These are phyloP conservation scores for Bruguiera sexangula DNA, from an alignment of 345 rosid genomes.

Conservation along the genomic window DNA sequence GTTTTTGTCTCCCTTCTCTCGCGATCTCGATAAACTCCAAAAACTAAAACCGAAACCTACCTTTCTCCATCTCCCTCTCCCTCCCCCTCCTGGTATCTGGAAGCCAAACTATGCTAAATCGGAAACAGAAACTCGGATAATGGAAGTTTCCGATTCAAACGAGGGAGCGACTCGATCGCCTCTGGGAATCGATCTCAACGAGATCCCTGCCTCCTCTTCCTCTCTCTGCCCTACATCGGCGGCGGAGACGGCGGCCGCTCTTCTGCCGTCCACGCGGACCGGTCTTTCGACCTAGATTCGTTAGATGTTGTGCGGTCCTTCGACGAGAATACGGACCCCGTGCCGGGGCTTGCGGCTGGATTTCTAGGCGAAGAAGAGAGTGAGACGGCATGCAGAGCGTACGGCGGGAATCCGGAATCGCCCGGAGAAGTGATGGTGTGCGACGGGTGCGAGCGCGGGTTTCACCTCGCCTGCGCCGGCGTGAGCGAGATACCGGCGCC, in stretches of 20 bases:
- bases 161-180: slow-evolving; percentile 47
- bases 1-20: too few species aligned
- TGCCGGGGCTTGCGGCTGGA: slow-evolving; percentile 49
- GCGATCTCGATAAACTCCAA: too few species aligned
- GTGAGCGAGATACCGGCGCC: slow-evolving; percentile 26
- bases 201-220: slow-evolving; percentile 68
- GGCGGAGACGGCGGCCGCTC: background rate
- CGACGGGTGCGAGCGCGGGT: slow-evolving; percentile 92
- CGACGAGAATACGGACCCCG: slow-evolving; percentile 61
- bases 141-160: slow-evolving; percentile 23
- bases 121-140: slow-evolving; percentile 10
- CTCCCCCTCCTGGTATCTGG: background rate
- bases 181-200: slow-evolving; percentile 91
- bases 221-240: slow-evolving; percentile 12
- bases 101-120: slow-evolving; percentile 8
- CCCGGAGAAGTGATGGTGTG: slow-evolving; percentile 57
- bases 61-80: background rate
- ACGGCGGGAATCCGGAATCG: slow-evolving; percentile 50
- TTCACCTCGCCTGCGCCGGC: slow-evolving; percentile 58
- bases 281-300: slow-evolving; percentile 35
- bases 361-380: slow-evolving; percentile 31
- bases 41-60: background rate
- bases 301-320: slow-evolving; percentile 56
- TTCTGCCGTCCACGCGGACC: background rate
- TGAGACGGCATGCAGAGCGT: slow-evolving; percentile 46